A percentile compares a stretch with the other conserved stretches of the same genome.
Evolutionary conservation across 495 filamentous ascomycete species (phyloP).

Genomic region (Hyaloscypha variabilis): DNA sequence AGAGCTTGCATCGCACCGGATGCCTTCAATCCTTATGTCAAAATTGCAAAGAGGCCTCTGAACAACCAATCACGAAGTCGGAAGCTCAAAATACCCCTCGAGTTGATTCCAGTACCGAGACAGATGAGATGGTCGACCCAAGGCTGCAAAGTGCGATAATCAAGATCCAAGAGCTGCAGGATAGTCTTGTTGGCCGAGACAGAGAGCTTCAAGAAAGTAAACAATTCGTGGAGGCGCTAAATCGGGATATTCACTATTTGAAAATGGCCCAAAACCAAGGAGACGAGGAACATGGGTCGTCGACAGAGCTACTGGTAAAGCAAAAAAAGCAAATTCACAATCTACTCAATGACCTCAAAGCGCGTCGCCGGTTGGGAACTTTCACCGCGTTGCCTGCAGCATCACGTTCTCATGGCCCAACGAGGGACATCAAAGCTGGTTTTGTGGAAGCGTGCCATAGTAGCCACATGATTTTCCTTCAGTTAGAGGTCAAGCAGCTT

Average conservation of each 20-base stretch:
- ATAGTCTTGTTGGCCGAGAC: not conserved
- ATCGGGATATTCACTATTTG: not conserved
- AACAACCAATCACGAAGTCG: too few species aligned
- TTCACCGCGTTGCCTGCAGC: not conserved
- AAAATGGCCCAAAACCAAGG: not conserved
- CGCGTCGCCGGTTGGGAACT: not conserved
- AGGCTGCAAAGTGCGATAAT: not conserved
- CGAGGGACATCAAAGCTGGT: not conserved
- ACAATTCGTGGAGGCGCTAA: not conserved
- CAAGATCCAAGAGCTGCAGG: conserved; percentile 1
- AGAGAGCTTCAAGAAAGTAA: not conserved
- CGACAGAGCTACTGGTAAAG: not conserved
- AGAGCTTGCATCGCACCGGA: not conserved
- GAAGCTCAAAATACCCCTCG: too few species aligned
- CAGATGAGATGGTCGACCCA: not conserved
- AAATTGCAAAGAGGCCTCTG: not conserved
- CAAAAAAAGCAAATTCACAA: not conserved
- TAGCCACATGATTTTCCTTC: not conserved
- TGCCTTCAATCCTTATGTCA: not conserved
- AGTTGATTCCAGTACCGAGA: not conserved
- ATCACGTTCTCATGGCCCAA: not conserved
- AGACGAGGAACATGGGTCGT: not conserved
- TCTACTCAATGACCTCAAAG: not conserved
- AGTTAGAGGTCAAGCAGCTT: not conserved
- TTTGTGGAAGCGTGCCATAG: not conserved